phyloP scores from a whole-genome alignment of 805 yeast species.

The Spathaspora boniae region DNA sequence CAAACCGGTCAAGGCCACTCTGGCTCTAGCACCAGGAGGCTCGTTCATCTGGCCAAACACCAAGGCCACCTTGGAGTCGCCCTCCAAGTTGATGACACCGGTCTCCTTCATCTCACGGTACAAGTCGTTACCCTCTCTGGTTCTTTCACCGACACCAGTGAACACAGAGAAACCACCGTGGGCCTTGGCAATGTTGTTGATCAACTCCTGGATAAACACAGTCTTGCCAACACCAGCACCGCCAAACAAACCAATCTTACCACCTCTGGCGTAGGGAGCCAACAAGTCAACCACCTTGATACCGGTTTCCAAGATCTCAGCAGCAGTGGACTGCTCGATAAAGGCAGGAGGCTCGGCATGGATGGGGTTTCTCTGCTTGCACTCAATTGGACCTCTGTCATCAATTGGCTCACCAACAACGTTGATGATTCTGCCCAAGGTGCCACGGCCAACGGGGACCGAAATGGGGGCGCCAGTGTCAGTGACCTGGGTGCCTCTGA shows the following conservation, averaged over 20 bases:
- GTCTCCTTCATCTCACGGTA: conserved; percentile 99
- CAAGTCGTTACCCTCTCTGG: conserved; percentile 99
- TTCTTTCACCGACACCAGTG: conserved; percentile 99
- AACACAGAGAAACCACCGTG: conserved; percentile 99
- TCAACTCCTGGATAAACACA: conserved; percentile 98
- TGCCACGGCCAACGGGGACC: conserved; percentile 99
- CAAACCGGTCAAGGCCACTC: conserved; percentile 99
- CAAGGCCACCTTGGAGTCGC: conserved; percentile 98
- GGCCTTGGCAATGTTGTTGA: conserved; percentile 99
- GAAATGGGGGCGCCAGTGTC: conserved; percentile 99
- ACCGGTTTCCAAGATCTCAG: conserved; percentile 99
- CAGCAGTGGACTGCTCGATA: conserved; percentile 95
- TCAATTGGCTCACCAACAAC: conserved; percentile 99
- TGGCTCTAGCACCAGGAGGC: conserved; percentile 99
- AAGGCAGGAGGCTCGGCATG: conserved; percentile 98
- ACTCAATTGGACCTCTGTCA: conserved; percentile 97
- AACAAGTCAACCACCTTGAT: conserved; percentile 98
- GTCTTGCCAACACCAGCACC: conserved; percentile 99
- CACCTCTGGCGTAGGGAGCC: conserved; percentile 99
- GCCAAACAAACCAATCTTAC: conserved; percentile 99
- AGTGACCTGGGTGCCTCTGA: conserved; percentile 86
- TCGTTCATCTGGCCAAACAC: conserved; percentile 99
- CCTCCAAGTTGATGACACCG: conserved; percentile 99
- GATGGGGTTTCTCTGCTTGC: conserved; percentile 92
- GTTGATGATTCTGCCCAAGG: conserved; percentile 97